A percentile compares a stretch with the other conserved stretches of the same genome.
These are phyloP conservation scores for Microthlaspi erraticum DNA, from an alignment of 345 rosid species.

Conservation along the genomic window DNA sequence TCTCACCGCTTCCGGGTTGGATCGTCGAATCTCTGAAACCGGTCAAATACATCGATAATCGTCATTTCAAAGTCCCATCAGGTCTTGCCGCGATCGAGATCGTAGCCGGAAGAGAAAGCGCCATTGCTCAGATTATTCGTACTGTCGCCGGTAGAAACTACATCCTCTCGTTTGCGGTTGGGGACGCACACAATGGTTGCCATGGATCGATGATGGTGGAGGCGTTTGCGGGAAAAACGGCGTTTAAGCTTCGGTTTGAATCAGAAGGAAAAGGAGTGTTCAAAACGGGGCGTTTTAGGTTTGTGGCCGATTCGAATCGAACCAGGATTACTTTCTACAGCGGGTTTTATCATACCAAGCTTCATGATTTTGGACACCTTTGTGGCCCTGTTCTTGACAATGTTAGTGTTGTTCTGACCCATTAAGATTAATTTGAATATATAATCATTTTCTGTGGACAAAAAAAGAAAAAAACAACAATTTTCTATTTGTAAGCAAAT, in stretches of 20 bases:
- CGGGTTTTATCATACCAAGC: conserved; percentile 71
- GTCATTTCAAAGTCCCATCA: conserved; percentile 69
- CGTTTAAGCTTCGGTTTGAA: conserved; percentile 49
- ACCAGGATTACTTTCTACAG: conserved; percentile 80
- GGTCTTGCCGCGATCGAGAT: conserved; percentile 67
- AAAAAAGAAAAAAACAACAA: background rate
- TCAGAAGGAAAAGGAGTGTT: conserved; percentile 64
- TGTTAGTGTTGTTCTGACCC: conserved; percentile 52
- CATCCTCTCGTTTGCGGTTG: conserved; percentile 59
- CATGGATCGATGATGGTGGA: conserved; percentile 86
- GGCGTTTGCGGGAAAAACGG: conserved; percentile 61
- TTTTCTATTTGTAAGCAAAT: background rate
- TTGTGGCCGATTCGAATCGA: conserved; percentile 53
- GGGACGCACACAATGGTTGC: conserved; percentile 80
- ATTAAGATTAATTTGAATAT: background rate
- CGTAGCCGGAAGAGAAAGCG: conserved; percentile 85
- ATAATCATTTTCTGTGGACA: background rate
- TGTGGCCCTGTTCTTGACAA: conserved; percentile 90
- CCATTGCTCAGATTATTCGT: conserved; percentile 75
- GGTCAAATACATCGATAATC: conserved; percentile 69
- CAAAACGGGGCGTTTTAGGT: conserved; percentile 53
- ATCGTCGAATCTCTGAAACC: conserved; percentile 87
- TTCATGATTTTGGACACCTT: conserved; percentile 73
- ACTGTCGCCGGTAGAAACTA: conserved; percentile 56
- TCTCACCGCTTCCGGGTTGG: conserved; percentile 90